Percentiles rank a stretch among this genome's conserved stretches.
phyloP scores from a whole-genome alignment of 108 stramenopile genomes.

The Skeletonema marinoi region DNA sequence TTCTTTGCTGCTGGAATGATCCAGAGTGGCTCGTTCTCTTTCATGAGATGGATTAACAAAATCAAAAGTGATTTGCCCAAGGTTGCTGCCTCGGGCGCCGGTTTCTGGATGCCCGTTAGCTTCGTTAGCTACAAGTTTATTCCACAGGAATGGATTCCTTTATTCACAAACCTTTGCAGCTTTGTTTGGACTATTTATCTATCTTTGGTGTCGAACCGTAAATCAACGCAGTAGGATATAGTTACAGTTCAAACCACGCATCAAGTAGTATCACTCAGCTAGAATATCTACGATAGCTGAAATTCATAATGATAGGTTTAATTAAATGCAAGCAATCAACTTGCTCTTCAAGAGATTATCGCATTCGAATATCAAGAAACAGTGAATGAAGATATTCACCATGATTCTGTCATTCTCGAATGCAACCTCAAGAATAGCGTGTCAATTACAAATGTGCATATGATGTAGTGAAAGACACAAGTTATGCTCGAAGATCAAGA shows the following conservation, averaged over 20 bases:
- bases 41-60: slow-evolving; percentile 60
- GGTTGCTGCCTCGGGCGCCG: slow-evolving; percentile 71
- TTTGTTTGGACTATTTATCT: slow-evolving; percentile 91
- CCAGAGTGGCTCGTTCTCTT: slow-evolving; percentile 58
- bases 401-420: not conserved
- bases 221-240: not conserved
- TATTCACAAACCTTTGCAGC: slow-evolving; percentile 79
- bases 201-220: slow-evolving; percentile 67
- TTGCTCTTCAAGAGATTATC: not conserved
- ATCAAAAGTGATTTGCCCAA: slow-evolving; percentile 75
- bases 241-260: too few species aligned
- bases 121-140: slow-evolving; percentile 73
- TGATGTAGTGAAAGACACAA: not conserved
- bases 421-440: not conserved
- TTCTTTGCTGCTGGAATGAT: slow-evolving; percentile 78
- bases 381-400: not conserved
- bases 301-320: too few species aligned
- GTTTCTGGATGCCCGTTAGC: slow-evolving; percentile 90
- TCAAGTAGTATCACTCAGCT: too few species aligned
- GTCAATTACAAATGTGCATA: not conserved
- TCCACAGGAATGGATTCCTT: slow-evolving; percentile 74
- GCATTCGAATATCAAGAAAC: not conserved
- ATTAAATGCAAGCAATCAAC: too few species aligned
- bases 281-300: too few species aligned
- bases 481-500: not conserved